A percentile compares a stretch with the other conserved stretches of the same genome.
phyloP scores from a whole-genome alignment of 2,329 filamentous ascomycete genomes.

The Geosmithia putterillii region DNA sequence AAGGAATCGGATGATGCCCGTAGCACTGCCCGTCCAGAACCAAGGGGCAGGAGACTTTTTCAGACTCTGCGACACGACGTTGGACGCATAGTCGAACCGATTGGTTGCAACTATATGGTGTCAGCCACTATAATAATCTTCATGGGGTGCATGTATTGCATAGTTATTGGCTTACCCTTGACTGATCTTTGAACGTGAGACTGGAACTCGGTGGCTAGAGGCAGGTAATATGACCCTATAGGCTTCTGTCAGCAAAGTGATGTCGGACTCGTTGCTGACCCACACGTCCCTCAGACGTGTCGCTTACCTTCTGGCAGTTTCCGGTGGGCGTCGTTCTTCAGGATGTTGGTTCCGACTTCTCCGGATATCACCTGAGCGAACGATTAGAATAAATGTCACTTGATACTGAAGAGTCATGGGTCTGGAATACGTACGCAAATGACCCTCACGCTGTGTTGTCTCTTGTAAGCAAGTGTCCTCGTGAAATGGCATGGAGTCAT shows the following conservation, averaged over 20 bases:
- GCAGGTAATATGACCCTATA: neutral
- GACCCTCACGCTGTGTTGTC: neutral
- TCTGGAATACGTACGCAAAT: neutral
- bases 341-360: constrained; percentile 4
- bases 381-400: neutral
- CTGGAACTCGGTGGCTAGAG: neutral
- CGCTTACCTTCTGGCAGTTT: neutral
- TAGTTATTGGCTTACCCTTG: neutral
- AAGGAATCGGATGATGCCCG: constrained; percentile 1
- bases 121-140: neutral
- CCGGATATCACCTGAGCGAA: constrained; percentile 5
- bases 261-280: neutral
- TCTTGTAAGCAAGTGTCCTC: neutral
- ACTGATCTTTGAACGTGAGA: neutral
- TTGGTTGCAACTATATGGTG: neutral
- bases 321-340: constrained; percentile 3
- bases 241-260: neutral
- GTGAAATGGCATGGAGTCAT: neutral
- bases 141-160: no score
- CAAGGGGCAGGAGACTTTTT: neutral
- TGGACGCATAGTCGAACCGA: constrained; percentile 1
- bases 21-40: constrained; percentile 1
- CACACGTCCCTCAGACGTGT: neutral
- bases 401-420: neutral
- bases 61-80: constrained; percentile 2